Percentiles rank a stretch among this genome's conserved stretches.
Evolutionary conservation across 2,329 filamentous ascomycete species (phyloP).

Genomic region (Calonectria hawksworthii): DNA sequence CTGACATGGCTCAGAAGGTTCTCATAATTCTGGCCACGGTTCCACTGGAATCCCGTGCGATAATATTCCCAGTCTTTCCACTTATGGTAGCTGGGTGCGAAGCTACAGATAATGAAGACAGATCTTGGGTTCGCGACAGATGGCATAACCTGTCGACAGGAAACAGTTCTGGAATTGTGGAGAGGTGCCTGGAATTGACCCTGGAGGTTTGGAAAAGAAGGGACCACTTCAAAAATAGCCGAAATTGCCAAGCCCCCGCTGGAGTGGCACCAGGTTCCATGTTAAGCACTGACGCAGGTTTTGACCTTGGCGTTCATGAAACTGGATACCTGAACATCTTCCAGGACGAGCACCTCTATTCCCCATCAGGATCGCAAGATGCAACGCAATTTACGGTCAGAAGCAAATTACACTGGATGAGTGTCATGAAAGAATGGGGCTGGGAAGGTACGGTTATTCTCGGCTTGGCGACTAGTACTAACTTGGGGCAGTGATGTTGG

Average conservation of each 20-base stretch:
- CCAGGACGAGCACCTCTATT: not conserved
- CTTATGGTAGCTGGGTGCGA: slow-evolving; percentile 33
- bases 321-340: not conserved
- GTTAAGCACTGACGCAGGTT: not conserved
- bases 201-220: slow-evolving; percentile 33
- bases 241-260: not conserved
- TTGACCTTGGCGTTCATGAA: not conserved
- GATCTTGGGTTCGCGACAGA: slow-evolving; percentile 30
- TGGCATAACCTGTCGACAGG: slow-evolving; percentile 22
- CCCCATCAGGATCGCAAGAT: not conserved
- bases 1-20: slow-evolving; percentile 27
- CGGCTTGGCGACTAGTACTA: not conserved
- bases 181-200: slow-evolving; percentile 30
- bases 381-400: slow-evolving; percentile 2
- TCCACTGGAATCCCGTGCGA: slow-evolving; percentile 18
- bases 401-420: slow-evolving; percentile 30
- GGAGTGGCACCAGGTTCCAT: not conserved
- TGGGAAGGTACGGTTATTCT: slow-evolving; percentile 32
- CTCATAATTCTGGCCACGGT: slow-evolving; percentile 30
- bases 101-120: slow-evolving; percentile 24
- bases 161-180: slow-evolving; percentile 29
- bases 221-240: not conserved
- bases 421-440: slow-evolving; percentile 33
- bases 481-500: not conserved
- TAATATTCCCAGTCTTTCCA: slow-evolving; percentile 28